These are phyloP conservation scores for Rhizoclosmatium sp. DNA, from an alignment of 192 early-diverging fungal genomes.

Conservation along the genomic window DNA sequence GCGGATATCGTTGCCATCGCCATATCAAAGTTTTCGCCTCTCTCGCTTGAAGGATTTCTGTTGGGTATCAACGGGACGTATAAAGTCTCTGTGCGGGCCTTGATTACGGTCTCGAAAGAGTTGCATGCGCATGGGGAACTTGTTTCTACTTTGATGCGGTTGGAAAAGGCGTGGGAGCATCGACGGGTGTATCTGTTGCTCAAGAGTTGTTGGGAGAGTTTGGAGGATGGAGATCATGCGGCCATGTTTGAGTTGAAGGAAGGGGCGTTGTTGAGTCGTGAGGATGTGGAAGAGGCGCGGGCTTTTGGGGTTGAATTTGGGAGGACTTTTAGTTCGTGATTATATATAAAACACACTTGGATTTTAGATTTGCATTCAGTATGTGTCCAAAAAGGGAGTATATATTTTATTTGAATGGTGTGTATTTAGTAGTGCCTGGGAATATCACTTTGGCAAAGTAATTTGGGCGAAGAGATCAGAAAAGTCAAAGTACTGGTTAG, in stretches of 20 bases:
- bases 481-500: no score
- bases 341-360: no score
- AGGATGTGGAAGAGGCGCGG: slow-evolving; percentile 6
- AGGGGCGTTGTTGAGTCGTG: neutral
- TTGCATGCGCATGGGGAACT: neutral
- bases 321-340: no score
- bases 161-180: slow-evolving; percentile 1
- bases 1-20: neutral
- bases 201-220: neutral
- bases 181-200: neutral
- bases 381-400: no score
- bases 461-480: no score
- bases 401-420: no score
- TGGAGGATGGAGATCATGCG: neutral
- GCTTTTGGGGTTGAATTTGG: slow-evolving; percentile 1
- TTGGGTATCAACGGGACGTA: no score
- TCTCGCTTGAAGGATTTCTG: neutral
- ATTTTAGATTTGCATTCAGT: no score
- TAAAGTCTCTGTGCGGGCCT: neutral
- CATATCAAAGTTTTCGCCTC: no score
- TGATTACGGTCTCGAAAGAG: neutral
- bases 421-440: no score
- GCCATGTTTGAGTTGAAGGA: neutral
- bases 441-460: no score
- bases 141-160: neutral